Conservation (phyloP, 2,329 filamentous ascomycete genomes). For the Ophiocordyceps camponoti-leonardi region DNA sequence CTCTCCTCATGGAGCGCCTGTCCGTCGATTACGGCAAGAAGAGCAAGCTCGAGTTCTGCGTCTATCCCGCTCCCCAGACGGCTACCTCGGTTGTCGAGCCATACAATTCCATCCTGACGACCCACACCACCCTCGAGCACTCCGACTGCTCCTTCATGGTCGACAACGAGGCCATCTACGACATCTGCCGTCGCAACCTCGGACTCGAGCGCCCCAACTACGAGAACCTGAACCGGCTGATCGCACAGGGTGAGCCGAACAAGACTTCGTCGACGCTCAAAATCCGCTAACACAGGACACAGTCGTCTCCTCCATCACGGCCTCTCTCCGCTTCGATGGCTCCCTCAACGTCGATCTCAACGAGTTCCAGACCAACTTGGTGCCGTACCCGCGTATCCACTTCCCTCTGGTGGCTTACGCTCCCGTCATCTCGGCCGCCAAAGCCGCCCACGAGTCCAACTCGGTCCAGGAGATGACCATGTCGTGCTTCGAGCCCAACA, state of each 20-base stretch:
- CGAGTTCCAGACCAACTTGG: conserved; percentile 99
- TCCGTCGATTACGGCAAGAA: conserved; percentile 99
- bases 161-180: conserved; percentile 99
- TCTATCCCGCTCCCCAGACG: conserved; percentile 95
- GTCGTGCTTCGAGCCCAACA: conserved; percentile 98
- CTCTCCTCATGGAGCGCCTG: conserved; percentile 94
- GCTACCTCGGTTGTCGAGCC: conserved; percentile 97
- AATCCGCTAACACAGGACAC: conserved; percentile 14
- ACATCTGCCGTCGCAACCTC: conserved; percentile 96
- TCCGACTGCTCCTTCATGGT: conserved; percentile 99
- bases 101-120: conserved; percentile 98
- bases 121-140: conserved; percentile 97
- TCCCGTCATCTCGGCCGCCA: conserved; percentile 84
- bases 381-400: conserved; percentile 97
- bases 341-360: conserved; percentile 98
- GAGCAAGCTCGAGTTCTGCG: conserved; percentile 99
- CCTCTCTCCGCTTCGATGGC: conserved; percentile 94
- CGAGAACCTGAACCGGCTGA: conserved; percentile 97
- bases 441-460: conserved; percentile 96
- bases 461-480: conserved; percentile 96
- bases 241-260: conserved; percentile 61
- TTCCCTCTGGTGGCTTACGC: conserved; percentile 97
- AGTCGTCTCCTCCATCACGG: conserved; percentile 98
- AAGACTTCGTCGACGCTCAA: background rate
- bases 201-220: conserved; percentile 95